Percentiles rank a stretch among this genome's conserved stretches.
Evolutionary conservation across 225 moss, liverwort and hornwort species (phyloP).

Genomic region (Bryoerythrophyllum caledonicum): DNA sequence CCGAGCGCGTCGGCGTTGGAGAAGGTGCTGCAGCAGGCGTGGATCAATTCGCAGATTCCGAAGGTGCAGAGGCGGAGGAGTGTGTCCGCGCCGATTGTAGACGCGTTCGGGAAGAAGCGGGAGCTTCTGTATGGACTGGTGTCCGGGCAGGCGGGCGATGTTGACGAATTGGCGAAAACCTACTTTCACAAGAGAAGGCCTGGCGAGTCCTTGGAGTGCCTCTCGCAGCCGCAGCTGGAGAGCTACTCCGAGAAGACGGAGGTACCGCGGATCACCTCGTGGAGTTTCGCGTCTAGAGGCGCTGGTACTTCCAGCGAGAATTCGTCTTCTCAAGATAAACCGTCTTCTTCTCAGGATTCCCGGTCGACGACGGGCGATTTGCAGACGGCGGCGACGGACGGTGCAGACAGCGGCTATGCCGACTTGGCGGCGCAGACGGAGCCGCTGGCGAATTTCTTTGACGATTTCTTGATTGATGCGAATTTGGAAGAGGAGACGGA

Average conservation of each 20-base stretch:
- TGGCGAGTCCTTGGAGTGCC: not conserved
- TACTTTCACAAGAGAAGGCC: slow-evolving; percentile 31
- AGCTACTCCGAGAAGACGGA: slow-evolving; percentile 20
- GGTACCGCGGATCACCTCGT: not conserved
- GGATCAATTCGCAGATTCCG: slow-evolving; percentile 15
- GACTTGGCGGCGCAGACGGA: slow-evolving; percentile 29
- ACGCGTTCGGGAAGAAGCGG: slow-evolving; percentile 2
- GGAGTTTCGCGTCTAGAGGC: not conserved
- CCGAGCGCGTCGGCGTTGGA: slow-evolving; percentile 9
- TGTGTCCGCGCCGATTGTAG: not conserved
- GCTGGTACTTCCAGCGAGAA: too few relatives aligned
- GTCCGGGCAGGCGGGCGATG: slow-evolving; percentile 10
- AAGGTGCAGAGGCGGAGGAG: slow-evolving; percentile 19
- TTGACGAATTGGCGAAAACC: not conserved
- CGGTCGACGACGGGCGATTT: not conserved
- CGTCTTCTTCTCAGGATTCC: not conserved
- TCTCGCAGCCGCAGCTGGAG: slow-evolving; percentile 15
- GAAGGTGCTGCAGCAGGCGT: slow-evolving; percentile 16
- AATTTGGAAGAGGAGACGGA: slow-evolving; percentile 20
- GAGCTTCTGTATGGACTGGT: slow-evolving; percentile 10
- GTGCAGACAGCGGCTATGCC: slow-evolving; percentile 12
- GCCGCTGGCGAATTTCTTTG: slow-evolving; percentile 14
- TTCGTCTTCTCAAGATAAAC: not conserved
- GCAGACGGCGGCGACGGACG: not conserved
- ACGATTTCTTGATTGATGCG: slow-evolving; percentile 16